Base-by-base conservation (phyloP, 2,329 filamentous ascomycete species). In the Diaporthe vaccinii region DNA sequence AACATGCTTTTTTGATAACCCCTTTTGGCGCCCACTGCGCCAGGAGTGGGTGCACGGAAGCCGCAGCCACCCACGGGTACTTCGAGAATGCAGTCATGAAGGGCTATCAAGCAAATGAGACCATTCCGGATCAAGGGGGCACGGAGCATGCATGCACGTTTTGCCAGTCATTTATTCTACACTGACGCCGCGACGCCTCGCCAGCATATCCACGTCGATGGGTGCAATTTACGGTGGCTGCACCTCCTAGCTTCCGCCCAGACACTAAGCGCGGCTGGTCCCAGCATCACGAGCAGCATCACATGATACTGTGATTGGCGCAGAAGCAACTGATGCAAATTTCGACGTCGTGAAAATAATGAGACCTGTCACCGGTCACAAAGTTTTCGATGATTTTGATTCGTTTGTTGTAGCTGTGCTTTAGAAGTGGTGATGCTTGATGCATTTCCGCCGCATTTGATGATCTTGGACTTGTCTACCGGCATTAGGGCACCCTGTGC, bases 221-320 rank as follows among this genome's bases (percentile, higher is more conserved):
- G 61, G 61, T 67, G n/a, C 44, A 67, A 10, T 49, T n/a, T 25
- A 67, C 61, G 44, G 61, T 36, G 61, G 44, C 20, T 51, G 44
- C 14, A 67, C 61, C 61, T 67, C 61, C 61, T 67, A 67, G 61
- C 61, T 67, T 15, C 28, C 28, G 61, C 61, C 61, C 28, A 67
- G 61, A 34, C 61, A 51, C 61, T 67, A 51, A 67, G 20, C 22
- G 28, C 44, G 61, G 61, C 61, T 67, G 61, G 44, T 10, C 31
- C 44, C 61, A 36, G 15, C 61, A 67, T 28, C 31, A 39, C 10
- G 20, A 46, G 41, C 17, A 12, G 28, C n/a, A 14, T 46, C 20
- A 15, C n/a, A 44, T 12, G 0, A 36, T 25, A 31, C 7, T 22
- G 20, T 34, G 28, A 28, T 34, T 31, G 20, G 41, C 41, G 20